These are phyloP conservation scores for Aphanoascus verrucosus DNA, from an alignment of 2,329 filamentous ascomycete species.

Conservation along the genomic window DNA sequence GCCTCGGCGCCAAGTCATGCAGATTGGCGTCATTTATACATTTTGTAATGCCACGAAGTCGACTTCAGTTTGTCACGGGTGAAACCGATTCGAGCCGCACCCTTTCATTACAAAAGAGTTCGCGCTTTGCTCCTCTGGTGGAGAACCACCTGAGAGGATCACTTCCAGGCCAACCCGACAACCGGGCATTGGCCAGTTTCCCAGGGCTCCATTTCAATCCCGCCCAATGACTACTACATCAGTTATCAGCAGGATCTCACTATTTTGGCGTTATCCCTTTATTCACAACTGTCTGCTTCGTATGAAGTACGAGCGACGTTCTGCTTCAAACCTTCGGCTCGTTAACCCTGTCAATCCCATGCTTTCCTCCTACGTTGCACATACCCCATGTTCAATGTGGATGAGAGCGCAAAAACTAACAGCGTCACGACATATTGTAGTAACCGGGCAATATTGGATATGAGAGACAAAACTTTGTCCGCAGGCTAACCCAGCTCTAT, in stretches of 20 bases:
- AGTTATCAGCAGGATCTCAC: background rate
- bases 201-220: background rate
- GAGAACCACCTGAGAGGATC: background rate
- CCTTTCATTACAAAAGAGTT: background rate
- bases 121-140: background rate
- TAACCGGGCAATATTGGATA: background rate
- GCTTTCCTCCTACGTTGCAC: background rate
- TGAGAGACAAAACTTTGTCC: background rate
- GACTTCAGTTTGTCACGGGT: background rate
- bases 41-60: background rate
- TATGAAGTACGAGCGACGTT: background rate
- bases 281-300: background rate
- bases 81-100: background rate
- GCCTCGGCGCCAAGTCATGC: background rate
- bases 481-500: background rate
- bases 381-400: background rate
- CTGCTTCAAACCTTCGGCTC: too few species aligned
- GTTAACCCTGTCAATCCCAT: background rate
- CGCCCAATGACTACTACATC: background rate
- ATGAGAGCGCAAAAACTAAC: background rate
- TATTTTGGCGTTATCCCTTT: background rate
- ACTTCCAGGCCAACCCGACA: background rate
- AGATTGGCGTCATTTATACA: background rate
- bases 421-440: background rate
- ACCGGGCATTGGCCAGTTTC: slow-evolving; percentile 1